phyloP scores from a whole-genome alignment of 352 stramenopile species.

The Pythium scleroteichum region DNA sequence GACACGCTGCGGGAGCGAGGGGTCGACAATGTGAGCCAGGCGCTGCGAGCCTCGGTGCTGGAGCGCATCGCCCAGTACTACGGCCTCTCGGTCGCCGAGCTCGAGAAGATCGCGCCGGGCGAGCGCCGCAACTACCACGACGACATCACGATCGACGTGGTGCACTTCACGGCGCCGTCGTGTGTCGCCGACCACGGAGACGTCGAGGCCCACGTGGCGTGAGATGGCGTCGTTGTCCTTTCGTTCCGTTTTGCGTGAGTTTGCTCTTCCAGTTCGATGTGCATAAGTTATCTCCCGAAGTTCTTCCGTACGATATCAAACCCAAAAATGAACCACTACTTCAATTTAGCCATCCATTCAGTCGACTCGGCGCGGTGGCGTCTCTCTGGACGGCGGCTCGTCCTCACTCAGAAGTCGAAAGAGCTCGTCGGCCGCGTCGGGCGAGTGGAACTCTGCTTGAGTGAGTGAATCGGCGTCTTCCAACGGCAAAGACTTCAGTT shows the following conservation, averaged over 20 bases:
- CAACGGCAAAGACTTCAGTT: background rate
- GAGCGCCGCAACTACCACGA: conserved; percentile 70
- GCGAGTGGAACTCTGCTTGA: background rate
- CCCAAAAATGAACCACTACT: too few relatives aligned
- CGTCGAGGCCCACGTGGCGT: conserved; percentile 19
- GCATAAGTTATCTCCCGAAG: background rate
- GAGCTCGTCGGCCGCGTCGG: background rate
- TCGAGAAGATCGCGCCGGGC: conserved; percentile 56
- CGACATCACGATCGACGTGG: conserved; percentile 72
- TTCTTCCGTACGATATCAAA: too few relatives aligned
- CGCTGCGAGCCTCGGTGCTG: conserved; percentile 47
- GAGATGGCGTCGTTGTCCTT: background rate
- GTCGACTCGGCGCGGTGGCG: too few relatives aligned
- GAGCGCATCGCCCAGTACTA: conserved; percentile 61
- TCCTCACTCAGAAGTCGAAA: background rate
- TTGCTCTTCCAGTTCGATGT: background rate
- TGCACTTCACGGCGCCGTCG: conserved; percentile 53
- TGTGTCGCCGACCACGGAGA: background rate
- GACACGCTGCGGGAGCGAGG: conserved; percentile 46
- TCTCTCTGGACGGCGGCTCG: background rate
- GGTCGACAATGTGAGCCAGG: conserved; percentile 54
- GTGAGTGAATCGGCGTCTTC: background rate
- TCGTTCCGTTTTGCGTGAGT: background rate
- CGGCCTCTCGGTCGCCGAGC: conserved; percentile 41
- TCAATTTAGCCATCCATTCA: too few relatives aligned